Conservation (phyloP, 441 rosid genomes). For the Pelargonium myrrhifolium region DNA sequence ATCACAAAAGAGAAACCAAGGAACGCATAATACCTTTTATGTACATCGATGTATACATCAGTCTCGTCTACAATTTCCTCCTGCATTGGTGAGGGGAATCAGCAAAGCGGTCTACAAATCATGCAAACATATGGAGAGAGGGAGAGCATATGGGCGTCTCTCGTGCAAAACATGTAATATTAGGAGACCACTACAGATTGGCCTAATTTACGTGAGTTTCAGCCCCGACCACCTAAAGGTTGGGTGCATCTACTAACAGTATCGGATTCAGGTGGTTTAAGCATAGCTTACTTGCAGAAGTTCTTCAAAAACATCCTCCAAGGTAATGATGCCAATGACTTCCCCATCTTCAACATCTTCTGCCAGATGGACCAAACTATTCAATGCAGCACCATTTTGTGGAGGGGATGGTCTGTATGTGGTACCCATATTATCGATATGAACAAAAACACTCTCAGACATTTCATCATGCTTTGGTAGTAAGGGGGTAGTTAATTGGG, state of each 20-base stretch:
- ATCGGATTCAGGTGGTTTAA: background rate
- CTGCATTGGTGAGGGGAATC: conserved; percentile 31
- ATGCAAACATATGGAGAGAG: background rate
- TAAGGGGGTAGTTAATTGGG: conserved; percentile 57
- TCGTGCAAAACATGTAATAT: background rate
- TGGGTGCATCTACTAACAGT: conserved; percentile 6
- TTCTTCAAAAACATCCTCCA: conserved; percentile 96
- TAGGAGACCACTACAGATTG: background rate
- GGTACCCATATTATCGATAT: conserved; percentile 45
- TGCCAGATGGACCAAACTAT: conserved; percentile 31
- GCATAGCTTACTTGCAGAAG: conserved; percentile 50
- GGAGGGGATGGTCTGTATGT: conserved; percentile 27
- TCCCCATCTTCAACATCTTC: conserved; percentile 91
- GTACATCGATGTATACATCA: conserved; percentile 92
- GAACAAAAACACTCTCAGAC: conserved; percentile 44
- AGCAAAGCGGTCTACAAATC: conserved; percentile 13
- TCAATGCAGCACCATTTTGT: conserved; percentile 31
- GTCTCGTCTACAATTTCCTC: conserved; percentile 98
- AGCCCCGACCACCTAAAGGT: background rate
- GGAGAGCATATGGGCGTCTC: background rate
- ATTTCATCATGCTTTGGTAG: conserved; percentile 46
- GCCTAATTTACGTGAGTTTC: background rate
- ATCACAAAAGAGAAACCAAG: background rate
- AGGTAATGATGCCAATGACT: conserved; percentile 86
- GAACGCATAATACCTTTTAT: conserved; percentile 53